A percentile compares a stretch with the other conserved stretches of the same genome.
phyloP scores from a whole-genome alignment of 345 rosid genomes.

The Ailanthus altissimus region DNA sequence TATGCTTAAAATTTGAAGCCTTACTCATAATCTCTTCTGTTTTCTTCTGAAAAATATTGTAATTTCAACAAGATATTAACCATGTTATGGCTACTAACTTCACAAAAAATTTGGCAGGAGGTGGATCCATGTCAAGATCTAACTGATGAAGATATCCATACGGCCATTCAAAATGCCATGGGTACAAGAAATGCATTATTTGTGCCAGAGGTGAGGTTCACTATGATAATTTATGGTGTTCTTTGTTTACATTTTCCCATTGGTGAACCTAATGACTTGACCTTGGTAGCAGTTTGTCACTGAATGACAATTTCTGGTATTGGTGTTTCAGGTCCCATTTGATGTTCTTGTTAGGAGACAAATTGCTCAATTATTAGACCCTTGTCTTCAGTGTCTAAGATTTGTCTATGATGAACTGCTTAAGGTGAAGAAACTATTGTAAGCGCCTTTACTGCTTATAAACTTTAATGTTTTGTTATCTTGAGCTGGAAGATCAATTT shows the following conservation, averaged over 20 bases:
- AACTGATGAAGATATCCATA: slow-evolving; percentile 64
- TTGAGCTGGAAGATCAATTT: background rate
- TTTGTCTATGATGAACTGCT: slow-evolving; percentile 66
- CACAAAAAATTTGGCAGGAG: slow-evolving; percentile 37
- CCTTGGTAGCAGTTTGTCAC: background rate
- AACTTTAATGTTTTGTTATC: slow-evolving; percentile 1
- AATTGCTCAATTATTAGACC: slow-evolving; percentile 62
- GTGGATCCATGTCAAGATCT: slow-evolving; percentile 71
- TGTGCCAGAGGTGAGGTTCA: slow-evolving; percentile 58
- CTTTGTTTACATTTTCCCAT: slow-evolving; percentile 6
- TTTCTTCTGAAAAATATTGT: background rate
- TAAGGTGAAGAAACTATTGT: slow-evolving; percentile 43
- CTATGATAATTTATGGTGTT: slow-evolving; percentile 2
- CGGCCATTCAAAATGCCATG: slow-evolving; percentile 63
- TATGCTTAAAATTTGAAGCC: background rate
- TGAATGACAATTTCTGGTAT: slow-evolving; percentile 7
- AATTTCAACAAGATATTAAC: background rate
- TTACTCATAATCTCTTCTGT: background rate
- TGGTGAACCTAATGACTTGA: slow-evolving; percentile 5
- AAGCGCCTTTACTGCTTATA: background rate
- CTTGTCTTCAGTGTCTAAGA: slow-evolving; percentile 66
- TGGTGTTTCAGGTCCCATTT: slow-evolving; percentile 58
- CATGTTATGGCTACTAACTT: background rate
- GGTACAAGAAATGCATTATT: slow-evolving; percentile 63
- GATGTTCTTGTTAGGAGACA: slow-evolving; percentile 68